These are phyloP conservation scores for Arabis alpina DNA, from an alignment of 345 rosid species.

Conservation along the genomic window DNA sequence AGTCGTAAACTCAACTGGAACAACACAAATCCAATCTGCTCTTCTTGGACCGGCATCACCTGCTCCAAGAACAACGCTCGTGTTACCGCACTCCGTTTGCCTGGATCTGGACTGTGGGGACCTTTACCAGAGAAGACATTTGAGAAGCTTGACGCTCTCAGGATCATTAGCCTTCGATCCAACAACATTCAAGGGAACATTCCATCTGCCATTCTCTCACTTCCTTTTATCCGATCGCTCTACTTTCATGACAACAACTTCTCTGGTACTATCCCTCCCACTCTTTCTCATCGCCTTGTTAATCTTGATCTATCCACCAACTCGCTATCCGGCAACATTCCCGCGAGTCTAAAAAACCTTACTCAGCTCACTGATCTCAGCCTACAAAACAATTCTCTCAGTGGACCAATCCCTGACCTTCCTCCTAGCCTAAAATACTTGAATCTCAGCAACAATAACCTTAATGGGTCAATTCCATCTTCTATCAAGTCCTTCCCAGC, in stretches of 20 bases:
- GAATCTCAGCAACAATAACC: conserved; percentile 77
- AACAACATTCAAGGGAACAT: conserved; percentile 68
- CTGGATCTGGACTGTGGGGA: conserved; percentile 80
- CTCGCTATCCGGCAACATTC: conserved; percentile 68
- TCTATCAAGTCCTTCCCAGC: conserved; percentile 63
- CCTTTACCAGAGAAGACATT: conserved; percentile 78
- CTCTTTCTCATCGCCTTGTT: conserved; percentile 54
- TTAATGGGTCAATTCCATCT: conserved; percentile 79
- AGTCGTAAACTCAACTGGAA: conserved; percentile 84
- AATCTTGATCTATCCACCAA: conserved; percentile 82
- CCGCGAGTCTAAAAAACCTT: conserved; percentile 54
- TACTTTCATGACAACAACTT: conserved; percentile 83
- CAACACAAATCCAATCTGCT: conserved; percentile 52
- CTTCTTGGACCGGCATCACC: conserved; percentile 79
- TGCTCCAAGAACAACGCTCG: conserved; percentile 58
- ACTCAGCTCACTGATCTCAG: conserved; percentile 59
- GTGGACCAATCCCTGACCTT: conserved; percentile 65
- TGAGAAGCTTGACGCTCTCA: conserved; percentile 73
- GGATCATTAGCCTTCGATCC: conserved; percentile 74
- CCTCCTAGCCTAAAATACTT: conserved; percentile 60
- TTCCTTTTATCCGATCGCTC: conserved; percentile 67
- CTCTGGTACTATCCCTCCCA: conserved; percentile 70
- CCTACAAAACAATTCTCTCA: conserved; percentile 74
- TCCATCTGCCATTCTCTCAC: conserved; percentile 72
- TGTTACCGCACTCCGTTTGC: conserved; percentile 76